Conservation (phyloP, 768 basidiomycete species). For the Kwoniella sp. region DNA sequence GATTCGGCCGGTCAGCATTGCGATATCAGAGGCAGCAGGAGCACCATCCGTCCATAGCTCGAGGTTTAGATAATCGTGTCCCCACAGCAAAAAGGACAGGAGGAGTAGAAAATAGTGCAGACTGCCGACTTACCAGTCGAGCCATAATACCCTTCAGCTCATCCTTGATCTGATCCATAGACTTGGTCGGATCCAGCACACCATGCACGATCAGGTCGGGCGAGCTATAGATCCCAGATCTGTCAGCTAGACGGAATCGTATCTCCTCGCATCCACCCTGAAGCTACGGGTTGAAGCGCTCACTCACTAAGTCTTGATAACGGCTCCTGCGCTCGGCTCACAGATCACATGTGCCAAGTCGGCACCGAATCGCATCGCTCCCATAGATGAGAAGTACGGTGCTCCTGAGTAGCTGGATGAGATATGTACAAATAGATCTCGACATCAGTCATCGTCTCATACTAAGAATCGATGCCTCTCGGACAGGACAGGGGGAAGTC, state of each 20-base stretch:
- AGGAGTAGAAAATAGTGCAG: no score
- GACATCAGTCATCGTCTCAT: neutral
- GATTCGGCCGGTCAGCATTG: neutral
- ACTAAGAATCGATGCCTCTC: neutral
- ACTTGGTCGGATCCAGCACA: constrained; percentile 73
- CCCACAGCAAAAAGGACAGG: neutral
- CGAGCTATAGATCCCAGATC: constrained; percentile 36
- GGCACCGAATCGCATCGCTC: constrained; percentile 84
- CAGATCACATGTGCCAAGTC: constrained; percentile 98
- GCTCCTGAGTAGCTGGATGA: constrained; percentile 85
- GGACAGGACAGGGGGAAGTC: neutral
- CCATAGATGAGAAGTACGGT: constrained; percentile 91
- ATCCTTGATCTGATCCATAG: constrained; percentile 56
- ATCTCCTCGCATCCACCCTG: neutral
- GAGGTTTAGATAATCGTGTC: no score
- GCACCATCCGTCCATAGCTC: neutral
- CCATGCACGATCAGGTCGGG: constrained; percentile 93
- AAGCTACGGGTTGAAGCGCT: no score
- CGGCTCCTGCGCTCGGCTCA: constrained; percentile 82
- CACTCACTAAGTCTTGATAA: constrained; percentile 89
- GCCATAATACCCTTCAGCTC: constrained; percentile 66
- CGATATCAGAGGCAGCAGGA: neutral
- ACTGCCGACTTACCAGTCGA: constrained; percentile 61
- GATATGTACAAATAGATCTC: neutral
- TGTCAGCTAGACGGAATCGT: constrained; percentile 17